Base-by-base conservation (phyloP, 805 yeast genomes). In the Suhomyces sp. region DNA sequence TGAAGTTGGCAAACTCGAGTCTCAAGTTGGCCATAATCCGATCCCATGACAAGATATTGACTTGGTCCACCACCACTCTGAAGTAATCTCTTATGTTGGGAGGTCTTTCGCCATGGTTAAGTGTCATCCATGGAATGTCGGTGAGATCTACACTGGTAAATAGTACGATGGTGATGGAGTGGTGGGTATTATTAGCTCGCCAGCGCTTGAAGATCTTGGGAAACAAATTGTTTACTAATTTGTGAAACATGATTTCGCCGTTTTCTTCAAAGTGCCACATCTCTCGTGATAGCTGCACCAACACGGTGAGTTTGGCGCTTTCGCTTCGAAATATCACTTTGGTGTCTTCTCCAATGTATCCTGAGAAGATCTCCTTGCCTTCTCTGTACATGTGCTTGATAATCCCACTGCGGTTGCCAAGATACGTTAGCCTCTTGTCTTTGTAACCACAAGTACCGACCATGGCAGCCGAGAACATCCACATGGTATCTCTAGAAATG, bases 211-310 rank as follows among this genome's bases (percentile, higher is more conserved):
- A 90, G 36, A 93, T 86, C 54, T 86, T 87, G 0, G 99, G 99
- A 51, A 94, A 85, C 48, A 93, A 76, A n/a, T 96, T 88, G 66
- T 93, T 92, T 46, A 94, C 90, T 60, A 94, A 82, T 68, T 91
- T 90, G 67, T 92, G 93, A 67, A 93, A 93, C 82, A 90, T 82
- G 50, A 92, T 88, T 64, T 93, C 97, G 1, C 99, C 99, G 58
- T 88, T 88, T 63, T 92, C 97, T 69, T 94, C 98, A 68, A 94
- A 94, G 67, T 91, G 90, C 96, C 97, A 94, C 97, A 94, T 94
- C 63, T 94, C 99, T 40, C 87, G 81, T 1, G 97, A 88, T 56
- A 92, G 83, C 65, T 94, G 99, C 48, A 94, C 84, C 56, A 94
- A 76, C 48, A 92, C 88, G 13, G 90, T 81, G 52, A 93, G 73